Conservation (phyloP, 129 eudicot species). For the Flaveria ramosissima region DNA sequence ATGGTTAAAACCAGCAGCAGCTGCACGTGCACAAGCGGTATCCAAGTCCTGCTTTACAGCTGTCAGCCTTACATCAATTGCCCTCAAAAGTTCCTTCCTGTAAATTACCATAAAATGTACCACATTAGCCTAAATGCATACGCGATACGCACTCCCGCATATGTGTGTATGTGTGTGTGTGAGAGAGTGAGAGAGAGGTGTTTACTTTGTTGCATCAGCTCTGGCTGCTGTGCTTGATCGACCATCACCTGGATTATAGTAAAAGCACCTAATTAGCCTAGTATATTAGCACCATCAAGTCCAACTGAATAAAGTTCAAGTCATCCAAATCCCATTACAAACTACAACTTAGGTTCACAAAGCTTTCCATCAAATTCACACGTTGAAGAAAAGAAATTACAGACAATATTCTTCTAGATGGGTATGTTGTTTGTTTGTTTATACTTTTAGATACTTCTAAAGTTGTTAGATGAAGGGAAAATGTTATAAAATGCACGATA, state of each 20-base stretch:
- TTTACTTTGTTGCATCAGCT: constrained; percentile 97
- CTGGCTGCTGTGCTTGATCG: constrained; percentile 56
- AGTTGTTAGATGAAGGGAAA: not conserved
- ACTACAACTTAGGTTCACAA: constrained; percentile 7
- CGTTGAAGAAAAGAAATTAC: not conserved
- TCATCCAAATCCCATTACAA: not conserved
- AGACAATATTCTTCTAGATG: not conserved
- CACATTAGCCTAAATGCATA: not conserved
- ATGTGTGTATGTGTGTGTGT: not conserved
- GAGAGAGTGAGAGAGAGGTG: constrained; percentile 2
- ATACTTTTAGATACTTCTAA: not conserved
- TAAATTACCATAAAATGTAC: constrained; percentile 3
- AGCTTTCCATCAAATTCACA: not conserved
- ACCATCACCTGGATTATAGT: constrained; percentile 58
- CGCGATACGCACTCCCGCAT: no score
- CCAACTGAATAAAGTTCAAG: constrained; percentile 7
- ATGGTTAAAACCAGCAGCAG: constrained; percentile 86
- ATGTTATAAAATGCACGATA: not conserved
- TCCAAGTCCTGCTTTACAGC: constrained; percentile 83
- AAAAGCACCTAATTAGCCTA: constrained; percentile 20
- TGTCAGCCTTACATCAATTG: constrained; percentile 84
- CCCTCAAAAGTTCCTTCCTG: constrained; percentile 98
- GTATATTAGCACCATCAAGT: constrained; percentile 18
- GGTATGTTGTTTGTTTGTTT: no score
- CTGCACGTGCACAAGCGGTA: constrained; percentile 75